Base-by-base conservation (phyloP, 2,329 filamentous ascomycete genomes). In the Exophiala dermatitidis region DNA sequence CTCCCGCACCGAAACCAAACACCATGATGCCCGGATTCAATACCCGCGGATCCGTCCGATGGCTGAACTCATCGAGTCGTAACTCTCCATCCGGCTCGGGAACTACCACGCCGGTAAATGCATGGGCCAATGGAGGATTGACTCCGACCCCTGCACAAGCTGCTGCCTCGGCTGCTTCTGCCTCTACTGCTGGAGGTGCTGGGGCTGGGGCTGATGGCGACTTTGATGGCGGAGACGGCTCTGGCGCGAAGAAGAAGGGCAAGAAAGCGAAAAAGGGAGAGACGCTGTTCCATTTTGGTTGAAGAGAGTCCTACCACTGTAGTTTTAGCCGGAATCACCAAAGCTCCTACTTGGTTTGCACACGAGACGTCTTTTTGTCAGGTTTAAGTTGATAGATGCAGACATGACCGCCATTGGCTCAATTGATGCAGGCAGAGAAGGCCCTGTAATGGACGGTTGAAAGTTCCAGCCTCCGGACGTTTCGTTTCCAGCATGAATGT, bases 1-100 rank as follows among this genome's bases (percentile, higher is more conserved):
- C 90, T 0, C 77, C 83, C 0, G 90, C 89, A 1, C 79, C 86
- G 0, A 96, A 83, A 63, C 80, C 81, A 2, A 78, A 76, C 33
- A 75, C 78, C 40, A 75, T 75, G 69, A 63, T 63, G 41, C 67
- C 72, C 0, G 73, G 74, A 5, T 69, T 74, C 46, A 62, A 63
- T 37, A 75, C 73, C 2, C 71, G 72, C 3, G 74, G 72, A 2
- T 72, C 69, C 4, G 70, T 72, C 7, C 68, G 72, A n/a, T 73
- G 73, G 70, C 68, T 72, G 19, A 66, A 37, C 30, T 56, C 50
- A 29, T 19, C 19, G 19, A 53, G 57, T 12, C 44, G 33, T 19
- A 60, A 55, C 37, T 55, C 53, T 29, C 54, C 57, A 31, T 49
- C 51, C 26, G 52, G 71, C n/a, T 67, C 66, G 5, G 67, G 68